Conservation (phyloP, 441 rosid genomes). For the Theobroma grandiflorum region DNA sequence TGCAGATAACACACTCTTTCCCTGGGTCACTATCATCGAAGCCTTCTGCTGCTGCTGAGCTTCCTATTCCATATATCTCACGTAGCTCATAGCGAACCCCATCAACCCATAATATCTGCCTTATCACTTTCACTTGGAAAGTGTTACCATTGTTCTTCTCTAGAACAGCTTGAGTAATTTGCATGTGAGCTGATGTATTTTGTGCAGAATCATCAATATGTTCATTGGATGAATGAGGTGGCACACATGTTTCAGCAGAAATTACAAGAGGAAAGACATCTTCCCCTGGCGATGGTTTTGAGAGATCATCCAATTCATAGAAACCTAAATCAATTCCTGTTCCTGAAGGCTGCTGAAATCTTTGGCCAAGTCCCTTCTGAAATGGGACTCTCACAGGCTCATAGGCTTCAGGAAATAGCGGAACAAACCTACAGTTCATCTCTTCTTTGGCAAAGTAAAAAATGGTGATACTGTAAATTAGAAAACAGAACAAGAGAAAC, state of each 20-base stretch:
- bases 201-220: slow-evolving; percentile 38
- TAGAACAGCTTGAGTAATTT: slow-evolving; percentile 82
- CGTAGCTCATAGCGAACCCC: slow-evolving; percentile 84
- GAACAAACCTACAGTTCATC: slow-evolving; percentile 70
- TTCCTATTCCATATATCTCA: slow-evolving; percentile 82
- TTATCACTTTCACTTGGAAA: slow-evolving; percentile 70
- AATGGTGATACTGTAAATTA: slow-evolving; percentile 70
- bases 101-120: slow-evolving; percentile 86
- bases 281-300: slow-evolving; percentile 76
- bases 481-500: slow-evolving; percentile 3
- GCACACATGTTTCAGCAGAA: slow-evolving; percentile 69
- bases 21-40: slow-evolving; percentile 73
- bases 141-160: slow-evolving; percentile 51
- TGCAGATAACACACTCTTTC: slow-evolving; percentile 91
- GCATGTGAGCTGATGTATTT: slow-evolving; percentile 63
- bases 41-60: slow-evolving; percentile 55
- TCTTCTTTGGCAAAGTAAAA: slow-evolving; percentile 90
- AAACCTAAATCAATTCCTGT: slow-evolving; percentile 88
- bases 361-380: slow-evolving; percentile 77
- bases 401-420: slow-evolving; percentile 73
- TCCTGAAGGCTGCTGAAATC: slow-evolving; percentile 79
- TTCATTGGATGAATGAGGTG: slow-evolving; percentile 39
- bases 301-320: slow-evolving; percentile 80
- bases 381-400: slow-evolving; percentile 69
- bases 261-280: slow-evolving; percentile 93